Percentiles rank a stretch among this genome's conserved stretches.
Evolutionary conservation across 1,284 basidiomycete genomes (phyloP).

Genomic region (Moesziomyces sp.): DNA sequence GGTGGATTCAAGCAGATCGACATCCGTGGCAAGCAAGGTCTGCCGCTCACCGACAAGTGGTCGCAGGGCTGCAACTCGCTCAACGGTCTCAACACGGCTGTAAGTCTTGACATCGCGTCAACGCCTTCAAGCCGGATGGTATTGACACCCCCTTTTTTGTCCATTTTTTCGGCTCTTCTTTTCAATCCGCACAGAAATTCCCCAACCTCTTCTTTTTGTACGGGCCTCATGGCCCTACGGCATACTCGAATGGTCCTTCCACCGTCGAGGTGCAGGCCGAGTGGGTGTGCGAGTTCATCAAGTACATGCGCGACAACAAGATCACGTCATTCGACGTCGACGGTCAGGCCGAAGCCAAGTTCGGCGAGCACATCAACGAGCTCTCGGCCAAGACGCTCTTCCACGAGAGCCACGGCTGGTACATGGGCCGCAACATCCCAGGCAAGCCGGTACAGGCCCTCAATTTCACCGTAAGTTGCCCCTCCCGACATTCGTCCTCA

Average conservation of each 20-base stretch:
- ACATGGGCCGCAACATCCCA: slow-evolving; percentile 49
- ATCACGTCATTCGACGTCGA: slow-evolving; percentile 43
- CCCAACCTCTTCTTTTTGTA: slow-evolving; percentile 59
- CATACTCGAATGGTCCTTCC: slow-evolving; percentile 48
- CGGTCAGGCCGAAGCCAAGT: slow-evolving; percentile 40
- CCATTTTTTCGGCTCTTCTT: background rate
- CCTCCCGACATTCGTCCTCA: no score
- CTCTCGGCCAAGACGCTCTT: slow-evolving; percentile 50
- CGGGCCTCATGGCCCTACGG: slow-evolving; percentile 53
- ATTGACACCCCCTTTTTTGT: background rate
- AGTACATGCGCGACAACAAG: slow-evolving; percentile 49
- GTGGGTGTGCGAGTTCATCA: slow-evolving; percentile 45
- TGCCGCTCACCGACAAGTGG: slow-evolving; percentile 52
- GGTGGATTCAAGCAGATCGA: slow-evolving; percentile 59
- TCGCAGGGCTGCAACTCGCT: slow-evolving; percentile 48
- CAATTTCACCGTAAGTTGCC: slow-evolving; percentile 33
- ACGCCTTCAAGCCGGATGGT: no score
- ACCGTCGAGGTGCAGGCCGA: slow-evolving; percentile 51
- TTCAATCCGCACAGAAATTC: slow-evolving; percentile 22
- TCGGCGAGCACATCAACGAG: slow-evolving; percentile 50
- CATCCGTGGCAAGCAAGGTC: slow-evolving; percentile 46
- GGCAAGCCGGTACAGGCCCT: slow-evolving; percentile 49
- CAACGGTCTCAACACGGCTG: slow-evolving; percentile 49
- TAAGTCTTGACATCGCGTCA: slow-evolving; percentile 11
- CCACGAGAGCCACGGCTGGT: slow-evolving; percentile 54